Evolutionary conservation across 805 yeast species (phyloP).

Genomic region (Ogataea pignaliae): DNA sequence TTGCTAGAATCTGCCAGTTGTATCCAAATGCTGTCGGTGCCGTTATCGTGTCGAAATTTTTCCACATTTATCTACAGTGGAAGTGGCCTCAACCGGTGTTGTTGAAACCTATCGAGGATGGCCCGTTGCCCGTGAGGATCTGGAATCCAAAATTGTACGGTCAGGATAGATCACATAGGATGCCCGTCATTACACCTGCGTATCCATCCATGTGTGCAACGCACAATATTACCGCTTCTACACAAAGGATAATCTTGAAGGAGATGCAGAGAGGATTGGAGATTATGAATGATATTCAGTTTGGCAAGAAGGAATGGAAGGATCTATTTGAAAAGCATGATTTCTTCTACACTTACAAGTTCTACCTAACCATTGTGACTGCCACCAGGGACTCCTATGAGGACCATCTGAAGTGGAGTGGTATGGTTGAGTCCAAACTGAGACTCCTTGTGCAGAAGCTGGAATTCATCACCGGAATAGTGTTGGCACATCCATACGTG

Average conservation of each 20-base stretch:
- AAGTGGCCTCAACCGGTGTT: conserved; percentile 98
- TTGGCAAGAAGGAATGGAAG: conserved; percentile 65
- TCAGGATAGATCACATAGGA: conserved; percentile 81
- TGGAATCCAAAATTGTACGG: conserved; percentile 95
- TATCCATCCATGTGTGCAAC: conserved; percentile 99
- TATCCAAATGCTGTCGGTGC: conserved; percentile 96
- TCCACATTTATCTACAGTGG: conserved; percentile 84
- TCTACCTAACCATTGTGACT: conserved; percentile 78
- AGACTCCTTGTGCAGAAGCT: conserved; percentile 79
- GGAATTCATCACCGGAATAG: conserved; percentile 71
- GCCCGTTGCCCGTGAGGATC: conserved; percentile 91
- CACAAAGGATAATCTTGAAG: conserved; percentile 73
- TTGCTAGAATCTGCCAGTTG: conserved; percentile 94
- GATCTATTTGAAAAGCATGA: conserved; percentile 75
- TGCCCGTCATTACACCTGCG: conserved; percentile 99
- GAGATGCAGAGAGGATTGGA: conserved; percentile 77
- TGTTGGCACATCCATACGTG: conserved; percentile 85
- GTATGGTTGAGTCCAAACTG: conserved; percentile 85
- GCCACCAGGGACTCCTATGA: conserved; percentile 70
- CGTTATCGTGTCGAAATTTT: conserved; percentile 83
- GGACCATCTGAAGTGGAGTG: conserved; percentile 87
- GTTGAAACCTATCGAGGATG: conserved; percentile 90
- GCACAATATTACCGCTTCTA: conserved; percentile 87
- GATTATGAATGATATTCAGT: conserved; percentile 61
- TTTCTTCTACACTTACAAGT: conserved; percentile 79